These are phyloP conservation scores for Podospora pseudopauciseta DNA, from an alignment of 495 filamentous ascomycete genomes.

Conservation along the genomic window DNA sequence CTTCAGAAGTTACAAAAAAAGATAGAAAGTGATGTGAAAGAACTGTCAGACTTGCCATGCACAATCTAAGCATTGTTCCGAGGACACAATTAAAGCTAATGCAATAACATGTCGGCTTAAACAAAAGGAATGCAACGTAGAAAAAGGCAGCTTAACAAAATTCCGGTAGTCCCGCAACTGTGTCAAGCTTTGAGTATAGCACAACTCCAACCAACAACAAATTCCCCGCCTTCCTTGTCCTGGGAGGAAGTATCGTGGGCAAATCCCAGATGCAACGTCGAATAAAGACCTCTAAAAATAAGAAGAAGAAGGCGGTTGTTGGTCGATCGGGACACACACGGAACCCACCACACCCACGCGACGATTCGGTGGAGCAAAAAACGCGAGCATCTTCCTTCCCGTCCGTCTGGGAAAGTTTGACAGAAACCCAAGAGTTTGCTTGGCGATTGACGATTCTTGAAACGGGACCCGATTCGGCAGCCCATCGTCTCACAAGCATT, in stretches of 20 bases:
- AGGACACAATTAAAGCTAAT: constrained; percentile 6
- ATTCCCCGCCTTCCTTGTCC: background rate
- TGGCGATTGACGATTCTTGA: background rate
- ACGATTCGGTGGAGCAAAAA: background rate
- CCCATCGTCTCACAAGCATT: background rate
- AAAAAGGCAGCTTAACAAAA: background rate
- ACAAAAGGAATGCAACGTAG: constrained; percentile 3
- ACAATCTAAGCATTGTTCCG: constrained; percentile 8
- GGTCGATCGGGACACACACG: background rate
- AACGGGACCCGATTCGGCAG: constrained; percentile 13
- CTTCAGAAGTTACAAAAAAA: constrained; percentile 1
- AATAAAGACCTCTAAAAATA: background rate
- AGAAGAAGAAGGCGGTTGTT: background rate
- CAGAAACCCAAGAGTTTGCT: background rate
- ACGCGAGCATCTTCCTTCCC: background rate
- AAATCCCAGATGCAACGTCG: background rate
- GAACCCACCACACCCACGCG: background rate
- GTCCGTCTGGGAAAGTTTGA: background rate
- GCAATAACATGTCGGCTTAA: background rate
- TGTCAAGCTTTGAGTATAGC: too few species aligned
- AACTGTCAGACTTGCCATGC: background rate
- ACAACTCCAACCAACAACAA: background rate
- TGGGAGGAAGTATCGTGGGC: background rate
- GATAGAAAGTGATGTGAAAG: constrained; percentile 1
- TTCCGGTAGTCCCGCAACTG: constrained; percentile 5